phyloP scores from a whole-genome alignment of 2,329 filamentous ascomycete species.

The Penicillium paneum region DNA sequence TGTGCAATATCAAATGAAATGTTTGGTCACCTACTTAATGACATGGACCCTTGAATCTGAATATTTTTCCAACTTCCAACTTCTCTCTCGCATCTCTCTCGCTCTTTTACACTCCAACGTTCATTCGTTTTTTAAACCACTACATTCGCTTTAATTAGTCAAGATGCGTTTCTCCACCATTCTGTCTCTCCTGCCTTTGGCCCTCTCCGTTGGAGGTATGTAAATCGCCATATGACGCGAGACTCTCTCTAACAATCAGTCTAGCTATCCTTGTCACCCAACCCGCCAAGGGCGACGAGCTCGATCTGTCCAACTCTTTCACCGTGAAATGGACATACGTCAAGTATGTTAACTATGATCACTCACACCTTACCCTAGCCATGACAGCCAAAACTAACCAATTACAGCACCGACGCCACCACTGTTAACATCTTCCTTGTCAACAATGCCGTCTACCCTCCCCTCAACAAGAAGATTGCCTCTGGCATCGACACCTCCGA shows the following conservation, averaged over 20 bases:
- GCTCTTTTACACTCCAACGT: neutral
- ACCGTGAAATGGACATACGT: conserved; percentile 42
- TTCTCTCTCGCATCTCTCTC: neutral
- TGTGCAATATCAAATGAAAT: conserved; percentile 3
- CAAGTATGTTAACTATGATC: conserved; percentile 22
- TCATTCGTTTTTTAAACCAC: neutral
- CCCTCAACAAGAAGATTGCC: conserved; percentile 33
- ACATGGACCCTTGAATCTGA: neutral
- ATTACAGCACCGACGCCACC: conserved; percentile 36
- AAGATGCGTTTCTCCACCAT: conserved; percentile 30
- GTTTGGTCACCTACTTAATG: conserved; percentile 3
- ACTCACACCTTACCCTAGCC: neutral
- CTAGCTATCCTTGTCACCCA: conserved; percentile 36
- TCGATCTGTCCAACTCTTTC: conserved; percentile 35
- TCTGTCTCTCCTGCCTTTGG: conserved; percentile 26
- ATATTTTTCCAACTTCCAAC: neutral
- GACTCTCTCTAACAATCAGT: neutral
- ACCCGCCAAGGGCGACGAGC: conserved; percentile 29
- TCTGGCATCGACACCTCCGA: conserved; percentile 37
- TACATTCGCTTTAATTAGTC: conserved; percentile 6
- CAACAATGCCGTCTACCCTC: conserved; percentile 38
- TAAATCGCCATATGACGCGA: neutral
- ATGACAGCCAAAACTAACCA: neutral
- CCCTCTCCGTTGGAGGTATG: conserved; percentile 29
- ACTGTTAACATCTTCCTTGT: conserved; percentile 42